These are phyloP conservation scores for Gamsiella multidivaricata DNA, from an alignment of 192 early-diverging fungal genomes.

Conservation along the genomic window DNA sequence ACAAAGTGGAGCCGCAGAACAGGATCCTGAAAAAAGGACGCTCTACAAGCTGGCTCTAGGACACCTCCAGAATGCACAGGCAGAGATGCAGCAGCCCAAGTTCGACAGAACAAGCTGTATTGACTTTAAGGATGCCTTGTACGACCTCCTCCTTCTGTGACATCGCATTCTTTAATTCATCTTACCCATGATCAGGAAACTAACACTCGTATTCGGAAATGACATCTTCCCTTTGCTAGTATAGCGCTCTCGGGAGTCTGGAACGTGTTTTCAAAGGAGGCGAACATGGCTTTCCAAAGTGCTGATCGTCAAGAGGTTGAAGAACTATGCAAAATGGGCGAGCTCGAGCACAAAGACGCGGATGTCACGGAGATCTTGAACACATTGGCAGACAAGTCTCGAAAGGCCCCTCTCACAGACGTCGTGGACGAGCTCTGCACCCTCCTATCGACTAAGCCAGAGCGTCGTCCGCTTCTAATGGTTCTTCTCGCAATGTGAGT, in stretches of 20 bases:
- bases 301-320: not conserved
- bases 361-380: slow-evolving; percentile 5
- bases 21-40: slow-evolving; percentile 17
- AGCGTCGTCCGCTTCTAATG: slow-evolving; percentile 13
- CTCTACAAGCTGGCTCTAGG: slow-evolving; percentile 19
- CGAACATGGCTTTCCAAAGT: slow-evolving; percentile 8
- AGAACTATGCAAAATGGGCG: slow-evolving; percentile 9
- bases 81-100: slow-evolving; percentile 2
- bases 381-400: slow-evolving; percentile 8
- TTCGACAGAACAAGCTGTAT: slow-evolving; percentile 11
- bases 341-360: slow-evolving; percentile 18
- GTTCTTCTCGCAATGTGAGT: slow-evolving; percentile 12
- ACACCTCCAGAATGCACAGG: slow-evolving; percentile 24
- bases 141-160: slow-evolving; percentile 1
- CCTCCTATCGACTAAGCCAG: slow-evolving; percentile 16
- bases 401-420: slow-evolving; percentile 1
- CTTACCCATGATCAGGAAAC: not conserved
- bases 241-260: slow-evolving; percentile 18
- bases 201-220: slow-evolving; percentile 3
- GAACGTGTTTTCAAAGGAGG: slow-evolving; percentile 12
- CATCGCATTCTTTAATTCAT: not conserved
- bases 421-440: slow-evolving; percentile 1
- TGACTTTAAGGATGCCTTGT: slow-evolving; percentile 6
- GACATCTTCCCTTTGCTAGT: not conserved
- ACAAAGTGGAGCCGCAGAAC: slow-evolving; percentile 11